phyloP scores from a whole-genome alignment of 1,284 basidiomycete species.

The Anthracocystis setariae region DNA sequence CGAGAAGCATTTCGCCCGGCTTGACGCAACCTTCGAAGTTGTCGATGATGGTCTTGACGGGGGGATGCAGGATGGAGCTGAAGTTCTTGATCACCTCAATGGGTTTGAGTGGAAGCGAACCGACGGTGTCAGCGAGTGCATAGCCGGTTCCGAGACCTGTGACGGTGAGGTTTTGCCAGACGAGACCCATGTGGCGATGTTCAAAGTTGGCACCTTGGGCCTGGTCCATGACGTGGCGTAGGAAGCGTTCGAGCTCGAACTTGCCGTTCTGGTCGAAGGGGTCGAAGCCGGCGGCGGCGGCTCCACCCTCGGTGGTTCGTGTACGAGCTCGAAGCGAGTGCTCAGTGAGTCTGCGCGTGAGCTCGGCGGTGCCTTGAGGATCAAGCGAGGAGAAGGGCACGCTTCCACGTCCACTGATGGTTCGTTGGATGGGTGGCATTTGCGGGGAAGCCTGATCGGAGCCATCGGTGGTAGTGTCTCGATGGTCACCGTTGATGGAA shows the following conservation, averaged over 20 bases:
- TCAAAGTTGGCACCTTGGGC: constrained; percentile 56
- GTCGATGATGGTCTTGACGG: constrained; percentile 56
- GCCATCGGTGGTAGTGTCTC: constrained; percentile 3
- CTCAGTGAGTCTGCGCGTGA: constrained; percentile 46
- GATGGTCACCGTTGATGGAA: constrained; percentile 7
- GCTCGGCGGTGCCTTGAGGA: constrained; percentile 43
- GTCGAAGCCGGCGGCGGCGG: constrained; percentile 26
- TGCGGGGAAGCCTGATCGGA: constrained; percentile 13
- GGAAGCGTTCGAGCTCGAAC: constrained; percentile 67
- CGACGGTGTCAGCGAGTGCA: constrained; percentile 39
- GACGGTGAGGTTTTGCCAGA: constrained; percentile 54
- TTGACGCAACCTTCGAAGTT: constrained; percentile 56
- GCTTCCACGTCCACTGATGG: constrained; percentile 23
- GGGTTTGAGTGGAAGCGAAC: constrained; percentile 47
- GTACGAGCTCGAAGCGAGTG: constrained; percentile 23
- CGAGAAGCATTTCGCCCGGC: constrained; percentile 64
- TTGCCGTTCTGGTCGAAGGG: constrained; percentile 62
- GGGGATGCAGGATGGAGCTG: constrained; percentile 33
- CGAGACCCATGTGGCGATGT: constrained; percentile 51
- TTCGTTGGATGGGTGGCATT: constrained; percentile 17
- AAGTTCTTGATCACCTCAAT: constrained; percentile 31
- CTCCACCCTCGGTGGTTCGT: constrained; percentile 22
- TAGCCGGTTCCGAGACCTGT: constrained; percentile 56
- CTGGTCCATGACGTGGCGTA: constrained; percentile 57
- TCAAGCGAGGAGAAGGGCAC: constrained; percentile 36